Evolutionary conservation across 331 rosid genomes (phyloP).

Genomic region (Telfairia occidentalis): DNA sequence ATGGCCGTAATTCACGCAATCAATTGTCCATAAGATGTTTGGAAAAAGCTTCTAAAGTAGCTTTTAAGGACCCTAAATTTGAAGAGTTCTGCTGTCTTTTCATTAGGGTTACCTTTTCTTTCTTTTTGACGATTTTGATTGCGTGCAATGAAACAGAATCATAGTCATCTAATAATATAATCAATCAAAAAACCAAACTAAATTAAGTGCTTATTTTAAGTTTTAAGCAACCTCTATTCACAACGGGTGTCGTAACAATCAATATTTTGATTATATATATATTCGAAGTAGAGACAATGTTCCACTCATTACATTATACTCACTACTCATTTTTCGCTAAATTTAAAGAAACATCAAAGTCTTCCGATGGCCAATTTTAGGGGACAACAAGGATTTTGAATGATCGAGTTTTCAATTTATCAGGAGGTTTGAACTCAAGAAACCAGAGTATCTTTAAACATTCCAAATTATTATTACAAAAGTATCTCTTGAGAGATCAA

Average conservation of each 20-base stretch:
- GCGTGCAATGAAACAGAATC: not conserved
- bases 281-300: too few species aligned
- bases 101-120: not conserved
- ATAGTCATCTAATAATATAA: not conserved
- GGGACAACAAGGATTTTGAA: too few species aligned
- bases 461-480: not conserved
- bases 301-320: too few species aligned
- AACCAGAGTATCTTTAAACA: not conserved
- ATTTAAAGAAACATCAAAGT: not conserved
- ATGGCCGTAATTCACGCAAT: constrained; percentile 9
- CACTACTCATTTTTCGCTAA: not conserved
- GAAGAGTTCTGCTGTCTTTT: not conserved
- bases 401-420: too few species aligned
- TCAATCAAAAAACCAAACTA: not conserved
- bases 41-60: constrained; percentile 2
- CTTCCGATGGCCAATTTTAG: too few species aligned
- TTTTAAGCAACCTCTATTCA: not conserved
- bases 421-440: too few species aligned
- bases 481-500: not conserved
- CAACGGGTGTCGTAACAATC: too few species aligned
- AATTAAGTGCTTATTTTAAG: not conserved
- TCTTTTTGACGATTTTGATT: not conserved
- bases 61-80: not conserved
- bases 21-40: not conserved
- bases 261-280: too few species aligned